Evolutionary conservation across 78 protist genomes (phyloP).

Genomic region (Dictyostelium firmibasis): DNA sequence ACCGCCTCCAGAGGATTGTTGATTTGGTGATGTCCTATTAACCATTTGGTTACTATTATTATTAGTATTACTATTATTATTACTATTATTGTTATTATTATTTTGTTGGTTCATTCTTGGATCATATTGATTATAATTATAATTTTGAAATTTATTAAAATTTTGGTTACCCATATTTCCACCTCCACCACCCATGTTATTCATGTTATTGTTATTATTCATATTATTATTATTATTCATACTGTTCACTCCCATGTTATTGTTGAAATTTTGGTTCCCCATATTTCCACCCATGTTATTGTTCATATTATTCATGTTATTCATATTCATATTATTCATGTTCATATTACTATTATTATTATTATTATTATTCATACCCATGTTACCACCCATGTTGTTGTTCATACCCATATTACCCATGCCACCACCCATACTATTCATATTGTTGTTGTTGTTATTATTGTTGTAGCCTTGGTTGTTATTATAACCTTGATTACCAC

Average conservation of each 20-base stretch:
- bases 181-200: constrained; percentile 6
- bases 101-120: constrained; percentile 2
- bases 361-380: not conserved
- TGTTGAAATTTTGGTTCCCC: too few species aligned
- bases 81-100: not conserved
- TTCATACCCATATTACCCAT: not conserved
- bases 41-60: not conserved
- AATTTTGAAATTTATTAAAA: not conserved
- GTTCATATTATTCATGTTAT: not conserved
- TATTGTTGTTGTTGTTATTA: not conserved
- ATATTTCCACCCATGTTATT: not conserved
- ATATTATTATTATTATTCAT: not conserved
- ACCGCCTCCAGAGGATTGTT: not conserved
- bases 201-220: not conserved
- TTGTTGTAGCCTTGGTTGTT: not conserved
- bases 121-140: not conserved
- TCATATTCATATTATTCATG: not conserved
- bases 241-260: not conserved
- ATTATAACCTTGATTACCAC: not conserved
- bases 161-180: not conserved
- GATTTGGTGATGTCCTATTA: constrained; percentile 1
- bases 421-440: not conserved
- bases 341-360: not conserved
- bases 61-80: not conserved
- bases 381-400: not conserved